Evolutionary conservation across 2,329 filamentous ascomycete species (phyloP), one percentile per base, ranked within the genome.

Genomic region (Fusarium gaditjirri): DNA sequence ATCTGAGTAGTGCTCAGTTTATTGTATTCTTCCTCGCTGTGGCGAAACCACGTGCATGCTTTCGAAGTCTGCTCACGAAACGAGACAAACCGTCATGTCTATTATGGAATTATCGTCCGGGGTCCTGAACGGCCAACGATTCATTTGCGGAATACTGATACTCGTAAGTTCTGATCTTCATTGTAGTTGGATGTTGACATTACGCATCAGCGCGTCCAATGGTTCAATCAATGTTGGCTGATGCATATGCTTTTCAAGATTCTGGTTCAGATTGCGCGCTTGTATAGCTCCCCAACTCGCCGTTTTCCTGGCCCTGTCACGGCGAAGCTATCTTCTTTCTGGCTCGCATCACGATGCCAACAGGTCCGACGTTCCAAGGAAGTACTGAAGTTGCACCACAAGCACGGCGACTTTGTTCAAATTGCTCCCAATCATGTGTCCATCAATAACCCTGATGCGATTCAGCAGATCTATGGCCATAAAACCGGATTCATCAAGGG

Each of bases 371-470:
- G 50, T 11, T 53, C 50, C 1, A 13, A 39, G 2, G 25, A 13
- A 39, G 23, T 53, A 3, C 3, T 53, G 6, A 9, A 53, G 3
- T 17, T 53, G 5, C 50, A 53, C 6, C 14, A 17, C 4, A 41
- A 53, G 3, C 25, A 29, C 21, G 35, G 50, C 10, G 39, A 56
- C 16, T 44, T 56, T 4, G 29, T 56, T 16, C 53, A 19, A 12
- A 35, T 56, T 21, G 53, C n/a, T 9, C 53, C 53, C 12, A 56
- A 44, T 19, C 39, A 56, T 9, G 29, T 56, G 5, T 56, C 53
- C 6, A 33, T 56, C 9, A 44, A 17, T 14, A 56, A 21, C 17
- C 53, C 39, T 1, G 17, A 11, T 16, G 39, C 39, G 3, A 14
- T 56, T 8, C 38, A 43, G 21, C 38, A 56, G 41, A 35, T 56